Conservation (phyloP, 805 yeast genomes). For the Yamadazyma laniorum region DNA sequence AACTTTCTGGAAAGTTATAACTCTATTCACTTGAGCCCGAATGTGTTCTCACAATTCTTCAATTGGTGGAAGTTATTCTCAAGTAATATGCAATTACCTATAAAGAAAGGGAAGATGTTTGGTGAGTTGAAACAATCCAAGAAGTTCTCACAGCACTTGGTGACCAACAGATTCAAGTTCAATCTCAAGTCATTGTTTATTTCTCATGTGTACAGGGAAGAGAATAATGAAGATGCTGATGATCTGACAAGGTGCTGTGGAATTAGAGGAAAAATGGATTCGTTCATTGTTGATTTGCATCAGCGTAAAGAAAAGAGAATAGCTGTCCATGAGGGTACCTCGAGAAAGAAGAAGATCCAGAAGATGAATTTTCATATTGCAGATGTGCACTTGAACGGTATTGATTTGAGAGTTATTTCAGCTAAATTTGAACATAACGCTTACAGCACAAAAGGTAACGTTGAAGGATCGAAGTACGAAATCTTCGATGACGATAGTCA, state of each 20-base stretch:
- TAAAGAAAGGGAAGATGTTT: conserved; percentile 72
- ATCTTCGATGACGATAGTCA: conserved; percentile 52
- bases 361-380: conserved; percentile 65
- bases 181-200: conserved; percentile 69
- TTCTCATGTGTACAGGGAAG: conserved; percentile 65
- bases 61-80: conserved; percentile 85
- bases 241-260: conserved; percentile 63
- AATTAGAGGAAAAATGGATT: conserved; percentile 45
- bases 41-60: conserved; percentile 63
- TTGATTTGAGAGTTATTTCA: conserved; percentile 60
- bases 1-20: conserved; percentile 49
- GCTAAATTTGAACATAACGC: conserved; percentile 42
- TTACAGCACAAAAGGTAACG: conserved; percentile 13
- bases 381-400: conserved; percentile 51
- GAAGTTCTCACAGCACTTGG: conserved; percentile 73
- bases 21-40: conserved; percentile 75
- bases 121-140: conserved; percentile 51
- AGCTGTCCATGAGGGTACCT: conserved; percentile 42
- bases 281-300: conserved; percentile 40
- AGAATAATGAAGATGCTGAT: conserved; percentile 35
- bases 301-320: conserved; percentile 39
- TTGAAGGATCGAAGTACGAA: conserved; percentile 7
- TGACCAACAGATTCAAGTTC: conserved; percentile 77
- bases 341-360: conserved; percentile 47
- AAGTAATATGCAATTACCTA: conserved; percentile 76